These are phyloP conservation scores for Leishmania tarentolae DNA, from an alignment of 208 protist species.

Conservation along the genomic window DNA sequence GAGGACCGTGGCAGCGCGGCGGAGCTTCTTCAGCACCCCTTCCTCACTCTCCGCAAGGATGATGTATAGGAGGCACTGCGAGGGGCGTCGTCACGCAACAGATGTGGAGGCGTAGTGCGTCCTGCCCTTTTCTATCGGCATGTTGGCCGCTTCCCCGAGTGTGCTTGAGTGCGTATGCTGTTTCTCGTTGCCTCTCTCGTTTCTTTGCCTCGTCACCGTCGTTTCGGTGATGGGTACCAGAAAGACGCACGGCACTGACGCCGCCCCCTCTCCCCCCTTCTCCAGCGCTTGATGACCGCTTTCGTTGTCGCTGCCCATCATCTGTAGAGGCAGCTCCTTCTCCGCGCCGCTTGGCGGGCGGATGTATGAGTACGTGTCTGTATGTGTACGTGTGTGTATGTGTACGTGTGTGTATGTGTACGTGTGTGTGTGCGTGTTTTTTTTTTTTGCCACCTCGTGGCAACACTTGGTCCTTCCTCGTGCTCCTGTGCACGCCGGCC, in stretches of 20 bases:
- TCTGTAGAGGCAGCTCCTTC: too few species aligned
- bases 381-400: too few species aligned
- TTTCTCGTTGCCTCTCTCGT: neutral
- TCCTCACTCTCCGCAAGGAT: conserved; percentile 39
- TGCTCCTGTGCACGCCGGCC: neutral
- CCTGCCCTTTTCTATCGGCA: neutral
- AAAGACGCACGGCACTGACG: neutral
- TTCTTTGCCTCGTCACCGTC: neutral
- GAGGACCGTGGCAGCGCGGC: conserved; percentile 64
- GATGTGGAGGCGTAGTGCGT: neutral
- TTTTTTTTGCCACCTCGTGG: neutral
- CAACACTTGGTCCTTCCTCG: neutral
- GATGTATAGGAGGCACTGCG: neutral
- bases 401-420: too few species aligned
- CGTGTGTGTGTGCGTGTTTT: too few species aligned
- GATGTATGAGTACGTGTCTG: too few species aligned
- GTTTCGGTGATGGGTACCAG: neutral
- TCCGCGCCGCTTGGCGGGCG: neutral
- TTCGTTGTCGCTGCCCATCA: neutral
- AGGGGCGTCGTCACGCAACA: neutral
- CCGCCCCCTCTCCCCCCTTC: neutral
- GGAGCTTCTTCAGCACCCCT: conserved; percentile 71
- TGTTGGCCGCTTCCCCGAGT: neutral
- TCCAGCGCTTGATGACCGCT: neutral
- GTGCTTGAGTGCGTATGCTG: neutral